These are phyloP conservation scores for Cystobasidium sp. DNA, from an alignment of 1,284 basidiomycete species.

Conservation along the genomic window DNA sequence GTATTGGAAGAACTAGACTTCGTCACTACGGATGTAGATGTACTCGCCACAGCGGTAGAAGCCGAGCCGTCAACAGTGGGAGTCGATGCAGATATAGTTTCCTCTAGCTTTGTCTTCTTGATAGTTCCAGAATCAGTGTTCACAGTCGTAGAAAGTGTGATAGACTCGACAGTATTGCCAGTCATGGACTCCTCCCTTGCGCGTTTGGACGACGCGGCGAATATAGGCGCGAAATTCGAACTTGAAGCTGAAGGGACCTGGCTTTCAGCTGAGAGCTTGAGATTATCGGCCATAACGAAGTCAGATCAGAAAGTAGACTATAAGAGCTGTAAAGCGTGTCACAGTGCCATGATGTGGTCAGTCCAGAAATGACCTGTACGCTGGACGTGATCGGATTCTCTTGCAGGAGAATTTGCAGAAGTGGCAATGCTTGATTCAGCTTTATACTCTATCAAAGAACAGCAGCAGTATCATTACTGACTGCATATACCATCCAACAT, in stretches of 20 bases:
- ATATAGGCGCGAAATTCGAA: slow-evolving; percentile 27
- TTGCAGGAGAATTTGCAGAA: slow-evolving; percentile 20
- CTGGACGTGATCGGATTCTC: background rate
- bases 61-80: background rate
- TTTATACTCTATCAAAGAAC: background rate
- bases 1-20: background rate
- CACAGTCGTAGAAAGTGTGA: background rate
- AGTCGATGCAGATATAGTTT: background rate
- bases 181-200: slow-evolving; percentile 11
- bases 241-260: background rate
- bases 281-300: slow-evolving; percentile 3
- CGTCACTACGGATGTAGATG: background rate
- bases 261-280: background rate
- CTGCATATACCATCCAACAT: slow-evolving; percentile 3
- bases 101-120: slow-evolving; percentile 7
- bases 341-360: background rate
- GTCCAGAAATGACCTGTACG: background rate
- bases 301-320: background rate
- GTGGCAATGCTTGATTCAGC: background rate
- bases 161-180: background rate
- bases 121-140: background rate
- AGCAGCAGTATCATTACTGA: background rate
- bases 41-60: slow-evolving; percentile 8
- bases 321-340: background rate
- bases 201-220: slow-evolving; percentile 21